Conservation (phyloP, 2,329 filamentous ascomycete genomes). For the Calonectria henricotiae region DNA sequence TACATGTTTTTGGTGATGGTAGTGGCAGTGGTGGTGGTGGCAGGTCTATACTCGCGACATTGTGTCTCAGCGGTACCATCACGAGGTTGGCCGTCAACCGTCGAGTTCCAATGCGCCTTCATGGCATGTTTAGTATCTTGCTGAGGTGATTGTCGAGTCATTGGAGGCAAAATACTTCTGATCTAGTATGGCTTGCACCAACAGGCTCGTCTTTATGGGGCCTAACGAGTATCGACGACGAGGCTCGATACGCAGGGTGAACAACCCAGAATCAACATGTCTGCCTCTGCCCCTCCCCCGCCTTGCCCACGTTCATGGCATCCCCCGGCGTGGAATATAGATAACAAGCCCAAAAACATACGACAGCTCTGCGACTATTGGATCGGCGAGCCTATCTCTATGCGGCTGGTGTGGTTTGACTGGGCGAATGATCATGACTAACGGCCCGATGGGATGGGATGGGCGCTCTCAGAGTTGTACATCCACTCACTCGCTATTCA, state of each 20-base stretch:
- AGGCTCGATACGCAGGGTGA: slow-evolving; percentile 9
- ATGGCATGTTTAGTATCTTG: slow-evolving; percentile 4
- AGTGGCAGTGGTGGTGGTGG: slow-evolving; percentile 21
- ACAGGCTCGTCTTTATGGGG: slow-evolving; percentile 15
- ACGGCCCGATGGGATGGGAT: slow-evolving; percentile 7
- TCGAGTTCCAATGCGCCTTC: slow-evolving; percentile 17
- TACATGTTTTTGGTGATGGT: not conserved
- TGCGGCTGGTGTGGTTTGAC: slow-evolving; percentile 29
- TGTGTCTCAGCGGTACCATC: slow-evolving; percentile 22
- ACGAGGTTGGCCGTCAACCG: slow-evolving; percentile 16
- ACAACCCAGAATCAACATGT: slow-evolving; percentile 15
- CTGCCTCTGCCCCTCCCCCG: slow-evolving; percentile 48
- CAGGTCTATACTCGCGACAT: slow-evolving; percentile 15
- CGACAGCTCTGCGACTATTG: slow-evolving; percentile 39
- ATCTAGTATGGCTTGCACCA: not conserved
- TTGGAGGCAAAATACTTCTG: not conserved
- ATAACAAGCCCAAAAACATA: slow-evolving; percentile 49
- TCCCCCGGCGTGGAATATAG: slow-evolving; percentile 42
- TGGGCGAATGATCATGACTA: slow-evolving; percentile 15
- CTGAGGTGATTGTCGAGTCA: slow-evolving; percentile 26
- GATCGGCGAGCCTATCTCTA: slow-evolving; percentile 35
- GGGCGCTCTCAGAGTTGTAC: slow-evolving; percentile 15
- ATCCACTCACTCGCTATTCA: slow-evolving; percentile 16
- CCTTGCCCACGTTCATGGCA: slow-evolving; percentile 46
- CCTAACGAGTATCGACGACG: slow-evolving; percentile 16